Conservation (phyloP, 2,329 filamentous ascomycete species). For the Gaeumannomyces tritici region DNA sequence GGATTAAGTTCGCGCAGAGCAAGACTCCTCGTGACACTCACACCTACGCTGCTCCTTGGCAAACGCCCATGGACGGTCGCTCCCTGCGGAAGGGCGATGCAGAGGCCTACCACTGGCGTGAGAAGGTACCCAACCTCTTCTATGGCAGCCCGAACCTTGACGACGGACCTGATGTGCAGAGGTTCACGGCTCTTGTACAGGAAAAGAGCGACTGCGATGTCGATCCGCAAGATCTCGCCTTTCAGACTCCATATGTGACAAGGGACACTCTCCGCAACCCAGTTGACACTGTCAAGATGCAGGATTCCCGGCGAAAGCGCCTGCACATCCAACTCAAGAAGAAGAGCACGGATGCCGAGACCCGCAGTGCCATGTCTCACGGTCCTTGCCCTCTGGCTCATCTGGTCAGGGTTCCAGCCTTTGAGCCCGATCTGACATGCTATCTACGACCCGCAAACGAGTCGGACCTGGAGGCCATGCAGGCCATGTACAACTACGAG, state of each 20-base stretch:
- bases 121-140: not conserved
- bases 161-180: not conserved
- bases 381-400: not conserved
- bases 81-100: too few species aligned
- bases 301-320: not conserved
- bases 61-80: not conserved
- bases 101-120: not conserved
- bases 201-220: not conserved
- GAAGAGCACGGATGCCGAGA: not conserved
- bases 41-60: not conserved
- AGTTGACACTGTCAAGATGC: not conserved
- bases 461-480: conserved; percentile 28
- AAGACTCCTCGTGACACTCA: not conserved
- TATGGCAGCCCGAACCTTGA: not conserved
- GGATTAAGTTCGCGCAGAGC: not conserved
- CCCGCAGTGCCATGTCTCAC: not conserved
- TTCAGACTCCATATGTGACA: not conserved
- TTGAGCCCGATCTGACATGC: conserved; percentile 16
- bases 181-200: not conserved
- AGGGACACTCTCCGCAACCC: not conserved
- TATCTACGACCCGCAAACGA: conserved; percentile 30
- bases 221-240: not conserved
- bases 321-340: not conserved
- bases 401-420: not conserved
- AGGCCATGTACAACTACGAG: conserved; percentile 35